These are phyloP conservation scores for Athelia sp. DNA, from an alignment of 1,284 basidiomycete species.

Conservation along the genomic window DNA sequence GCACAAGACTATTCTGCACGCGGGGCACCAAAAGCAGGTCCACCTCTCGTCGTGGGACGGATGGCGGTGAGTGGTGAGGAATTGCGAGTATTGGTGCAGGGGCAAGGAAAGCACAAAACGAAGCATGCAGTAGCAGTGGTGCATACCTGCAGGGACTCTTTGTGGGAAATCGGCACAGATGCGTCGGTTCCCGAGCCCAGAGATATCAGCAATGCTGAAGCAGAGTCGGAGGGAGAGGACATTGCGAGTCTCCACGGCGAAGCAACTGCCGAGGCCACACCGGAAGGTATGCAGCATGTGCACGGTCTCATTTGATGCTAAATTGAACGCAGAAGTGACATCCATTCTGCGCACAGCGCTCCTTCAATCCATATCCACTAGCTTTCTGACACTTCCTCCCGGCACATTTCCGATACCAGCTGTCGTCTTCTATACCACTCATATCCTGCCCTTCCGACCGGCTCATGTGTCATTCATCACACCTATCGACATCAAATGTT, in stretches of 20 bases:
- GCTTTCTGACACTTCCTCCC: constrained; percentile 40
- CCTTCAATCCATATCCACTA: constrained; percentile 59
- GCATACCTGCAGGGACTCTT: constrained; percentile 66
- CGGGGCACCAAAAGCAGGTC: constrained; percentile 30
- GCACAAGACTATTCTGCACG: constrained; percentile 39
- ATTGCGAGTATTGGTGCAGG: constrained; percentile 16
- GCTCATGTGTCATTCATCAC: constrained; percentile 46
- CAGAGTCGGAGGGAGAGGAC: constrained; percentile 12
- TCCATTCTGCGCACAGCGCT: constrained; percentile 62
- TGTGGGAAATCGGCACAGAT: constrained; percentile 67
- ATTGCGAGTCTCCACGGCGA: constrained; percentile 1
- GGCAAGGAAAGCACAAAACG: constrained; percentile 38
- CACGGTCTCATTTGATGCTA: too few relatives aligned
- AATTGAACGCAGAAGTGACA: constrained; percentile 48
- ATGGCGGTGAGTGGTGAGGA: constrained; percentile 43
- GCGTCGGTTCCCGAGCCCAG: constrained; percentile 41
- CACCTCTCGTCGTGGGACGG: constrained; percentile 66
- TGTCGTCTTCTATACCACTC: constrained; percentile 70
- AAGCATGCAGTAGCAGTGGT: constrained; percentile 64
- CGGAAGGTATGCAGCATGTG: background rate
- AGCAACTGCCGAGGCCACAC: constrained; percentile 17
- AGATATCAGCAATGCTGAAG: constrained; percentile 12
- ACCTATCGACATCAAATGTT: constrained; percentile 59
- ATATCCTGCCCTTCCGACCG: constrained; percentile 74
- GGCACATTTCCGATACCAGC: constrained; percentile 71